Percentiles rank a stretch among this genome's conserved stretches.
These are phyloP conservation scores for Suzukiozyma palmioleophila DNA, from an alignment of 1,139 yeast species.

Conservation along the genomic window DNA sequence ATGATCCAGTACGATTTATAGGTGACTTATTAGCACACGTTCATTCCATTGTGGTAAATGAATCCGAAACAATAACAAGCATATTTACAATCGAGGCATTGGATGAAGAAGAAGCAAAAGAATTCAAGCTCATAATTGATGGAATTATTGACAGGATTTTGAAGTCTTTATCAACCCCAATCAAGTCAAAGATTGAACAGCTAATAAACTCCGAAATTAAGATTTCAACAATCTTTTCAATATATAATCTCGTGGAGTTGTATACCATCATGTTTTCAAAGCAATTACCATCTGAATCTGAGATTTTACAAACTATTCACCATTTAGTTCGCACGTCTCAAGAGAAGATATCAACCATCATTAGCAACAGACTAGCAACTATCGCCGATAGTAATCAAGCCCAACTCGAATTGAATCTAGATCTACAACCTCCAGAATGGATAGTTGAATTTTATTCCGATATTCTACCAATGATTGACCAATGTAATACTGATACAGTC, in stretches of 20 bases:
- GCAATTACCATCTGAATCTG: slow-evolving; percentile 19
- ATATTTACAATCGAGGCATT: slow-evolving; percentile 24
- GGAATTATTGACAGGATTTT: slow-evolving; percentile 30
- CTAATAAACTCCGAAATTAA: slow-evolving; percentile 63
- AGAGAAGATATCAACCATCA: slow-evolving; percentile 36
- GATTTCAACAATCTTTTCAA: slow-evolving; percentile 50
- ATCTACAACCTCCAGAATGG: slow-evolving; percentile 74
- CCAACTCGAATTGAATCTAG: slow-evolving; percentile 39
- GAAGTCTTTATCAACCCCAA: slow-evolving; percentile 36
- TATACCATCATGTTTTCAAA: slow-evolving; percentile 69
- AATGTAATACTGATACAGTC: slow-evolving; percentile 32
- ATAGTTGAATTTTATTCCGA: slow-evolving; percentile 52
- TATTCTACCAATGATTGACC: slow-evolving; percentile 48
- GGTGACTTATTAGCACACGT: slow-evolving; percentile 90
- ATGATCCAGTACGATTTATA: slow-evolving; percentile 76
- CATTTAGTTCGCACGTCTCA: slow-evolving; percentile 29
- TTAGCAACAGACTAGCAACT: slow-evolving; percentile 39
- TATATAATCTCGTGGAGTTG: slow-evolving; percentile 60
- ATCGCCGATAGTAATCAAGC: slow-evolving; percentile 38
- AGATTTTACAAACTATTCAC: slow-evolving; percentile 21
- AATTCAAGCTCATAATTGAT: slow-evolving; percentile 22
- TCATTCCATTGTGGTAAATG: slow-evolving; percentile 87
- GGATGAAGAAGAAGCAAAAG: slow-evolving; percentile 16
- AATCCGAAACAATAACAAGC: slow-evolving; percentile 65
- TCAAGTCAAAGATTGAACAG: slow-evolving; percentile 56